These are phyloP conservation scores for Eleusine coracana DNA, from an alignment of 176 grass and related monocot species.

Conservation along the genomic window DNA sequence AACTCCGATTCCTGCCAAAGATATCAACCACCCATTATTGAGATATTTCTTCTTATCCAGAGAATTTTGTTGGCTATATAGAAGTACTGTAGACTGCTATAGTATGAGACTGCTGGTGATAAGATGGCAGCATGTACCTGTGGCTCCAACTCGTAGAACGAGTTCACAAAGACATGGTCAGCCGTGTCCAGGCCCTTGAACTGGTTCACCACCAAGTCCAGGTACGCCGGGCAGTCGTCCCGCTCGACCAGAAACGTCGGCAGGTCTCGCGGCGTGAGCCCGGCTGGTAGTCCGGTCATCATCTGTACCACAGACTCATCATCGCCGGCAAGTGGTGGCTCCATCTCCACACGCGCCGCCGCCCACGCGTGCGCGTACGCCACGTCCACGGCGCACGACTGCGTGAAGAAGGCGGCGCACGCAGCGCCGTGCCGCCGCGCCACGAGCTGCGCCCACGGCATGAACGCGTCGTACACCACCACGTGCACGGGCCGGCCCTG, in stretches of 20 bases:
- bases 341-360: constrained; percentile 9
- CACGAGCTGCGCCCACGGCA: constrained; percentile 55
- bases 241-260: constrained; percentile 50
- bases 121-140: neutral
- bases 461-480: constrained; percentile 73
- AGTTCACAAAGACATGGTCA: constrained; percentile 72
- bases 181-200: constrained; percentile 50
- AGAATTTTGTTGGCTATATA: no score
- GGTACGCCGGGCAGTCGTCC: neutral
- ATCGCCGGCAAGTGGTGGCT: constrained; percentile 2
- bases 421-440: constrained; percentile 32
- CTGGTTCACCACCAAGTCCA: constrained; percentile 53
- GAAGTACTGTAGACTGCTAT: no score
- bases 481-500: constrained; percentile 49
- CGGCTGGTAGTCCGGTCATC: constrained; percentile 44
- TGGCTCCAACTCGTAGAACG: constrained; percentile 69
- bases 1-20: constrained; percentile 18
- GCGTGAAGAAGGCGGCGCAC: constrained; percentile 61
- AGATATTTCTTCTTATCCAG: no score
- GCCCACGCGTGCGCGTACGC: constrained; percentile 52
- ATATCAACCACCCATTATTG: neutral
- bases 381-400: constrained; percentile 58
- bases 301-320: no score
- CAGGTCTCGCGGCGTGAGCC: constrained; percentile 43
- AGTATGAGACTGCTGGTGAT: no score